Evolutionary conservation across 1,139 yeast genomes (phyloP).

Genomic region (Candida pseudoviswanathii): DNA sequence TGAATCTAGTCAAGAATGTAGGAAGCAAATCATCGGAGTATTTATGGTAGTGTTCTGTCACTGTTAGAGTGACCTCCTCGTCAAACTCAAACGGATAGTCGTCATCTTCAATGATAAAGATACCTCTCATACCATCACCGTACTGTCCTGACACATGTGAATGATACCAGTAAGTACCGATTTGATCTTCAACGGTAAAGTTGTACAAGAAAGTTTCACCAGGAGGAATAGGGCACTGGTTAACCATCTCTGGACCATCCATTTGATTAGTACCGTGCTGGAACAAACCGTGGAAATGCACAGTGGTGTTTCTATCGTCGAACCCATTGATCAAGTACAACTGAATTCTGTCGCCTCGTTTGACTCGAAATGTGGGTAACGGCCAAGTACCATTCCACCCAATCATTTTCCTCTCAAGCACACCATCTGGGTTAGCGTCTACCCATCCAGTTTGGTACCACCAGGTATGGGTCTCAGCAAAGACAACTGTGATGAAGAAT

Average conservation of each 20-base stretch:
- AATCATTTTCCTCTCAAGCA: conserved; percentile 61
- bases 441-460: conserved; percentile 23
- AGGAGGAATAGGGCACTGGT: conserved; percentile 87
- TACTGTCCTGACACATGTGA: conserved; percentile 88
- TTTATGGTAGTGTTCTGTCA: conserved; percentile 86
- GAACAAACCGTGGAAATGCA: conserved; percentile 93
- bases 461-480: too few relatives aligned
- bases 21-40: conserved; percentile 51
- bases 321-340: conserved; percentile 73
- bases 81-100: conserved; percentile 51
- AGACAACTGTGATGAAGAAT: too few relatives aligned
- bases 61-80: conserved; percentile 67
- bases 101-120: conserved; percentile 65
- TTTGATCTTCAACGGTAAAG: conserved; percentile 79
- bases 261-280: conserved; percentile 69
- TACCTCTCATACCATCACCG: conserved; percentile 89
- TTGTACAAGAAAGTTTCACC: conserved; percentile 70
- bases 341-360: conserved; percentile 74
- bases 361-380: conserved; percentile 72
- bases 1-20: conserved; percentile 53
- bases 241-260: conserved; percentile 89
- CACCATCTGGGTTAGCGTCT: conserved; percentile 78
- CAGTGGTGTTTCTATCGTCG: conserved; percentile 63
- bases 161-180: conserved; percentile 94
- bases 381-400: conserved; percentile 88